Conservation (phyloP, 2,329 filamentous ascomycete genomes). For the Penicillium sp. region DNA sequence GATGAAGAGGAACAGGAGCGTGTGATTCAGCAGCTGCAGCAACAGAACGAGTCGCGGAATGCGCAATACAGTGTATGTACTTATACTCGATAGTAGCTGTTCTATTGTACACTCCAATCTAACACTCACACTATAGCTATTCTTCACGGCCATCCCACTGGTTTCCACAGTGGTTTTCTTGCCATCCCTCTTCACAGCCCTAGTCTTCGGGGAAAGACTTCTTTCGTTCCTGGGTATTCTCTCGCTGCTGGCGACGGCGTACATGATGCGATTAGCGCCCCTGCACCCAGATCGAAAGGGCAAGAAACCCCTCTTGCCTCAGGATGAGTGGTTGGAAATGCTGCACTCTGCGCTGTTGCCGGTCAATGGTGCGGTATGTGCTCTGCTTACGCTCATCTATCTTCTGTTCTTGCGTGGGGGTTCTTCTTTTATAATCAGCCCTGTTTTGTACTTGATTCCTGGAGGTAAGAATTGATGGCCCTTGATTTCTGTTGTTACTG, state of each 20-base stretch:
- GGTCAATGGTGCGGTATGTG: conserved; percentile 35
- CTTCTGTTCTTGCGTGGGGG: conserved; percentile 18
- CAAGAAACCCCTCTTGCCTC: conserved; percentile 29
- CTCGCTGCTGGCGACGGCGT: conserved; percentile 45
- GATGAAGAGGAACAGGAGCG: conserved; percentile 69
- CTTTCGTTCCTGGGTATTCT: conserved; percentile 36
- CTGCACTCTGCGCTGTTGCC: conserved; percentile 30
- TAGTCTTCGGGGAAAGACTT: conserved; percentile 25
- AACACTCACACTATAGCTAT: conserved; percentile 21
- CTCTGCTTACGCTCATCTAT: conserved; percentile 35
- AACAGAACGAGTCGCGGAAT: conserved; percentile 44
- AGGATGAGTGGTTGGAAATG: conserved; percentile 22
- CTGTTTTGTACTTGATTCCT: conserved; percentile 42
- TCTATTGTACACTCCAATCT: too few species aligned
- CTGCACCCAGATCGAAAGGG: conserved; percentile 34
- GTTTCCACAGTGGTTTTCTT: conserved; percentile 36
- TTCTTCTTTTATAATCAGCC: conserved; percentile 23
- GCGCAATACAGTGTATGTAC: conserved; percentile 44
- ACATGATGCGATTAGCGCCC: conserved; percentile 40
- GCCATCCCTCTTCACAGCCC: conserved; percentile 33
- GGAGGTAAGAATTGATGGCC: conserved; percentile 38
- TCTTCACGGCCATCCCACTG: conserved; percentile 45
- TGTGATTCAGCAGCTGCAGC: conserved; percentile 42
- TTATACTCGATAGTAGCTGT: too few species aligned
- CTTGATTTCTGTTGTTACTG: not conserved